Evolutionary conservation across 305 asterid genomes (phyloP), one percentile per base, ranked within the genome.

Genomic region (Solanum aculeatissimum): DNA sequence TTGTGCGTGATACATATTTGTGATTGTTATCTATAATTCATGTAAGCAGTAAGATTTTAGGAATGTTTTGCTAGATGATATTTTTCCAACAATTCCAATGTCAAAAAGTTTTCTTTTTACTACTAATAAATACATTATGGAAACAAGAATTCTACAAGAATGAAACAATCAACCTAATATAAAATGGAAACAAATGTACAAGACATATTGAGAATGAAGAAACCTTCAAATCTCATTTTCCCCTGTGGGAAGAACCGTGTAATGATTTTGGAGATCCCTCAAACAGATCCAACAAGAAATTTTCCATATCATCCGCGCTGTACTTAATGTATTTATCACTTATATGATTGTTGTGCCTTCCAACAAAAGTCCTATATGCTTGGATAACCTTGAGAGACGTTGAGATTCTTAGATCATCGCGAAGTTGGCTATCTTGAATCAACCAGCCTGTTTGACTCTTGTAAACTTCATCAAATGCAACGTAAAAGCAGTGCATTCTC

Each of bases 391-490:
- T 96, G 3, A 96, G 93, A 9, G 98, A 93, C 15, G 91, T 91
- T 16, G 97, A 93, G 87, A 95, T 96, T 4, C 91, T 86, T 4
- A 96, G 92, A 83, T 95, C 98, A 15, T 96, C 99, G 0, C 99
- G 87, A 4, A 96, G 97, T 87, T 88, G 97, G 62, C 54, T 4
- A 49, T 96, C 96, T 0, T 92, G 97, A 57, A 96, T 89, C 1
- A 85, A 81, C 99, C 99, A 96, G 2, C 92, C 95, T 0, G 98
- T 93, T 70, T 96, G 99, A 91, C 84, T 96, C 95, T 90, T 92
- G 86, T 95, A 96, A 53, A 94, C 97, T 87, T 96, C 99, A 91
- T 96, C 99, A 18, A 96, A 96, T 16, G 98, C 95, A 7, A 88
- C 60, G 66, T 95, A 94, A 79, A 96, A 96, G 88, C 40, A 35